A percentile compares a stretch with the other conserved stretches of the same genome.
These are phyloP conservation scores for Globisporangium carolinianum DNA, from an alignment of 352 stramenopile genomes.

Conservation along the genomic window DNA sequence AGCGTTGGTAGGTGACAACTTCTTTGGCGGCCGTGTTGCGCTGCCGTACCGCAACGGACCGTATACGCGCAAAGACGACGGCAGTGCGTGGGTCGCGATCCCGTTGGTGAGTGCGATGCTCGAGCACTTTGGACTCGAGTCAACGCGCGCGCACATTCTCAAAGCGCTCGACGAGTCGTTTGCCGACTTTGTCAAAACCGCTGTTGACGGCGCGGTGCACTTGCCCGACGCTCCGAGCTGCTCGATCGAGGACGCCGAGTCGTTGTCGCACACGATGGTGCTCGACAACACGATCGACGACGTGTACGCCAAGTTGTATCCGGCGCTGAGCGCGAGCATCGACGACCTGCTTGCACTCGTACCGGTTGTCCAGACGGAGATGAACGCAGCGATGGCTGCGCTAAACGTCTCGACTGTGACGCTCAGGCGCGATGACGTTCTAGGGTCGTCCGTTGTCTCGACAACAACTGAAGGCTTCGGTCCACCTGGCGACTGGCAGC, in stretches of 20 bases:
- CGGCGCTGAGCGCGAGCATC: constrained; percentile 18
- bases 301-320: constrained; percentile 29
- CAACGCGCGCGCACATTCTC: constrained; percentile 13
- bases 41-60: constrained; percentile 27
- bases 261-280: constrained; percentile 1
- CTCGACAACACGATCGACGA: constrained; percentile 11
- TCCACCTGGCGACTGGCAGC: constrained; percentile 18
- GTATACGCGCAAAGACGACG: constrained; percentile 33
- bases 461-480: constrained; percentile 19
- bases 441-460: constrained; percentile 22
- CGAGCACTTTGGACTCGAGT: constrained; percentile 14
- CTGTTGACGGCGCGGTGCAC: constrained; percentile 24
- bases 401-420: constrained; percentile 11
- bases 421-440: constrained; percentile 15
- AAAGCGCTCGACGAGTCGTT: constrained; percentile 28
- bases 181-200: constrained; percentile 17
- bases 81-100: constrained; percentile 32
- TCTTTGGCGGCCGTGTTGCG: constrained; percentile 24
- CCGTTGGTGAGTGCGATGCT: constrained; percentile 29
- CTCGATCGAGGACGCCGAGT: constrained; percentile 16
- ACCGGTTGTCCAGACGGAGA: constrained; percentile 8
- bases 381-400: constrained; percentile 15
- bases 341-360: constrained; percentile 21
- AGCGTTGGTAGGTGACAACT: constrained; percentile 25
- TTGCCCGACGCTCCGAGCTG: constrained; percentile 33